These are phyloP conservation scores for Phytophthora sojae DNA, from an alignment of 352 stramenopile species.

Conservation along the genomic window DNA sequence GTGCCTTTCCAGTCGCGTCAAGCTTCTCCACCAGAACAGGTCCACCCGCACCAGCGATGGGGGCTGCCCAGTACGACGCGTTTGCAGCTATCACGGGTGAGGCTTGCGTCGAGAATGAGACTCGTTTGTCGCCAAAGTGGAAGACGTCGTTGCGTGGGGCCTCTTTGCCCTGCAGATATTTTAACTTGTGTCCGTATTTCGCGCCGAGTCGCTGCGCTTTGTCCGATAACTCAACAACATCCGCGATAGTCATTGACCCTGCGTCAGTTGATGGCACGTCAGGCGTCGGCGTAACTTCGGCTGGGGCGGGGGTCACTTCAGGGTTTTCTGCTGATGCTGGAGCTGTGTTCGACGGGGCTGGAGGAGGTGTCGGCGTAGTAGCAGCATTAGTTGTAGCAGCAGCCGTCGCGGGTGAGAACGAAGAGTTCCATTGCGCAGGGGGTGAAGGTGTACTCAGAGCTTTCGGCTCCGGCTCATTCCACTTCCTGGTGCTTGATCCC, in stretches of 20 bases:
- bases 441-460: conserved; percentile 6
- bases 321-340: conserved; percentile 11
- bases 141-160: conserved; percentile 65
- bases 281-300: conserved; percentile 12
- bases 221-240: conserved; percentile 54
- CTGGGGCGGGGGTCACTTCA: conserved; percentile 14
- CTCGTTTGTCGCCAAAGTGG: conserved; percentile 55
- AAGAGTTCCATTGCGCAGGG: conserved; percentile 18
- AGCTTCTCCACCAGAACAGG: conserved; percentile 70
- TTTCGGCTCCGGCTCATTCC: conserved; percentile 40
- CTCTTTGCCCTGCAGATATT: conserved; percentile 79
- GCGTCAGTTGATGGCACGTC: background rate
- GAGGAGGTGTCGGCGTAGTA: background rate
- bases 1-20: conserved; percentile 55
- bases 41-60: conserved; percentile 64
- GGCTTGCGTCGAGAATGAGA: conserved; percentile 49
- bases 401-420: background rate
- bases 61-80: conserved; percentile 60
- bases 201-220: conserved; percentile 73
- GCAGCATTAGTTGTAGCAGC: background rate
- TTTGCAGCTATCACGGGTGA: conserved; percentile 66
- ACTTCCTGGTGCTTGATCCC: conserved; percentile 41
- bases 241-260: conserved; percentile 6
- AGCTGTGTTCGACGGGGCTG: background rate
- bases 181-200: conserved; percentile 83